Conservation (phyloP, 2,329 filamentous ascomycete genomes). For the Emydomyces testavorans region DNA sequence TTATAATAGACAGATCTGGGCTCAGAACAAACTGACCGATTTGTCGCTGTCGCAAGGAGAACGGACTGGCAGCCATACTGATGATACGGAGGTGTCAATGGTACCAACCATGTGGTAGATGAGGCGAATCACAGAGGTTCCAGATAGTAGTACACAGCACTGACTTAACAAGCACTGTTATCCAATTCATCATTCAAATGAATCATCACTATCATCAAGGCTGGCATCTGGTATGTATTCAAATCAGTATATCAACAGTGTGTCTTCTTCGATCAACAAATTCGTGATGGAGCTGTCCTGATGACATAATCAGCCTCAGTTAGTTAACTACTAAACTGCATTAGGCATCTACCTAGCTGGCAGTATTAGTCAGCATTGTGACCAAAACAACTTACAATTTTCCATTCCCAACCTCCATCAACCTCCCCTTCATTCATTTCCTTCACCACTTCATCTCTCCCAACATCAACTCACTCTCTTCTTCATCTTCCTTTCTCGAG, state of each 20-base stretch:
- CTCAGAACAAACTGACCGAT: slow-evolving; percentile 44
- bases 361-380: not conserved
- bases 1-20: not conserved
- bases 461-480: not conserved
- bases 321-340: too few species aligned
- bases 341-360: too few species aligned
- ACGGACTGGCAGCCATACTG: slow-evolving; percentile 45
- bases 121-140: not conserved
- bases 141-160: too few species aligned
- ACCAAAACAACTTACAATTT: too few species aligned
- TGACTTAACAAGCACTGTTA: not conserved
- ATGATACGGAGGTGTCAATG: not conserved
- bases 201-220: not conserved
- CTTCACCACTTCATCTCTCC: too few species aligned
- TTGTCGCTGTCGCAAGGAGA: slow-evolving; percentile 59
- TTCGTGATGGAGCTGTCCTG: too few species aligned
- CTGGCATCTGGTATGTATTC: too few species aligned
- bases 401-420: too few species aligned
- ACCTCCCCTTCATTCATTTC: not conserved
- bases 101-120: not conserved
- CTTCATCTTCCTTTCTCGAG: not conserved
- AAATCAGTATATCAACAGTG: too few species aligned
- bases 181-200: not conserved
- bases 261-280: too few species aligned
- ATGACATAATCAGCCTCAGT: slow-evolving; percentile 12